Conservation (phyloP, 2,329 filamentous ascomycete genomes). For the Byssothecium circinans region DNA sequence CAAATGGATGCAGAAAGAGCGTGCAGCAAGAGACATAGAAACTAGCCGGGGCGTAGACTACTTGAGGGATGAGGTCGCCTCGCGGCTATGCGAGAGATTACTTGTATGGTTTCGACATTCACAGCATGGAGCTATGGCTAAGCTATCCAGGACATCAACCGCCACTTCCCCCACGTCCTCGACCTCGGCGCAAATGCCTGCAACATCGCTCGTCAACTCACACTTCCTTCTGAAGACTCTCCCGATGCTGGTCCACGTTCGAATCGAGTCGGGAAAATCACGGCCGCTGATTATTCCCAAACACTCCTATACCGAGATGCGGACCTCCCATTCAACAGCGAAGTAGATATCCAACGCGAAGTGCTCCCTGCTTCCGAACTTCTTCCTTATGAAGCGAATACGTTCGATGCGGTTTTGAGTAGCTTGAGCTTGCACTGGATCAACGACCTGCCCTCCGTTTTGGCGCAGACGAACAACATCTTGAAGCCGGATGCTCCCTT, state of each 20-base stretch:
- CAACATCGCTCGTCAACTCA: slow-evolving; percentile 84
- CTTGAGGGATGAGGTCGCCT: slow-evolving; percentile 87
- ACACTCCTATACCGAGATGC: slow-evolving; percentile 79
- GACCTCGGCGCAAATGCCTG: slow-evolving; percentile 95
- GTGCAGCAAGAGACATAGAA: slow-evolving; percentile 71
- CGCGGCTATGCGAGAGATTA: slow-evolving; percentile 79
- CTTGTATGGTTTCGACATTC: slow-evolving; percentile 56
- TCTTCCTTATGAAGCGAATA: slow-evolving; percentile 72
- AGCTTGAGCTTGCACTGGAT: slow-evolving; percentile 94
- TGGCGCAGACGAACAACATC: slow-evolving; percentile 81
- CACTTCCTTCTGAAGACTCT: slow-evolving; percentile 60
- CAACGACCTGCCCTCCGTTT: slow-evolving; percentile 86
- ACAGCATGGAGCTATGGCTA: neutral
- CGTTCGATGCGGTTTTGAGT: slow-evolving; percentile 88
- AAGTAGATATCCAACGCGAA: slow-evolving; percentile 71
- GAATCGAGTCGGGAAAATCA: slow-evolving; percentile 70
- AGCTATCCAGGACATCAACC: slow-evolving; percentile 78
- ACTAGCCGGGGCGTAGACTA: slow-evolving; percentile 84
- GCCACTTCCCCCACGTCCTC: slow-evolving; percentile 78
- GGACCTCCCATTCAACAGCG: slow-evolving; percentile 71
- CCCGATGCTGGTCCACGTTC: slow-evolving; percentile 68
- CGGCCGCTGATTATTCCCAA: slow-evolving; percentile 79
- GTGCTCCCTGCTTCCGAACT: slow-evolving; percentile 75
- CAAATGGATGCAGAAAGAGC: slow-evolving; percentile 91
- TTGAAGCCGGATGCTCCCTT: slow-evolving; percentile 91